Base-by-base conservation (phyloP, 2,329 filamentous ascomycete species). In the Fusarium agapanthi region DNA sequence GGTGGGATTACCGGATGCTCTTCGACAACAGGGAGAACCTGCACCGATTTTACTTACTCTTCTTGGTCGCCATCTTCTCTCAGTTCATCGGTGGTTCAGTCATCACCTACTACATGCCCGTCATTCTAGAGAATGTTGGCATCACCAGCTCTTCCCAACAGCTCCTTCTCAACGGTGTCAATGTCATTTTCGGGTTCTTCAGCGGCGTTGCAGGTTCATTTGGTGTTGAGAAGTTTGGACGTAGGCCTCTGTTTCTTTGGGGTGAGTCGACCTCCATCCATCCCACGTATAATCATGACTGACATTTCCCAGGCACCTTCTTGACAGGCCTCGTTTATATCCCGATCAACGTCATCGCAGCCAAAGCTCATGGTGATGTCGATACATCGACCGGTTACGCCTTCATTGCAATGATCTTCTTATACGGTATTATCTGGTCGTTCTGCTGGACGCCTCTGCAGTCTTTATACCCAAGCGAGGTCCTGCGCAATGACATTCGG, bases 391-490 rank as follows among this genome's bases (percentile, higher is more conserved):
- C 26, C 4, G 59, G 59, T 1, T 62, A 62, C 9, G 51, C 59
- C 1, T 62, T 58, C 8, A 62, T 62, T 20, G 59, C 59, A 13
- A 62, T 58, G 59, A 58, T 62, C 16, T 47, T 58, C 8, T 15
- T 62, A 13, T 62, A 62, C 12, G 59, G 59, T 1, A 58, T 62
- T 10, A 26, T 62, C 30, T 58, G 40, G 40, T 62, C 59, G 5
- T 62, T 58, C 34, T 58, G 51, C 34, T 62, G 51, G 59, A 62
- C 59, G 18, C 59, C 59, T 45, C 51, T 62, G 15, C 51, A 62
- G 12, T 57, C 51, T 13, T 7, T 62, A 1, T 62, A 62, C 13
- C 51, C 59, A 15, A 58, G 51, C 15, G 59, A 62, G 32, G 15
- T 62, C 3, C 26, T 62, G 5, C 51, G 34, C 41, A 62, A 57